Conservation (phyloP, 2,329 filamentous ascomycete genomes). For the Fusarium sp. region DNA sequence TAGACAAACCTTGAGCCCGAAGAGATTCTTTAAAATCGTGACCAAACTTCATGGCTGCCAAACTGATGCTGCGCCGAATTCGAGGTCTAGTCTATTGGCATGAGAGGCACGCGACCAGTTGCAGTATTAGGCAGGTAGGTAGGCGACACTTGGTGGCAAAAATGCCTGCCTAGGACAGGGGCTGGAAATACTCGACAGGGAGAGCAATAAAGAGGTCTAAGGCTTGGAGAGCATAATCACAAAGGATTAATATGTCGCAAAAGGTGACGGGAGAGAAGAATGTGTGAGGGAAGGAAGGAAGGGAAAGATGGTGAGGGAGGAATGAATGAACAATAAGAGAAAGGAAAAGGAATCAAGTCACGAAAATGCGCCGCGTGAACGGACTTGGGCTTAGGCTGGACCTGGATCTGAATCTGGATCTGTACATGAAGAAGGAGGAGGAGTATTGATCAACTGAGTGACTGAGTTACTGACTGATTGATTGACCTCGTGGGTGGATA, state of each 20-base stretch:
- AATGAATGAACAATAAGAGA: constrained; percentile 7
- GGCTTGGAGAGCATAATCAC: constrained; percentile 1
- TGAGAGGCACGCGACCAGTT: constrained; percentile 41
- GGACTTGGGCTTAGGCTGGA: not conserved
- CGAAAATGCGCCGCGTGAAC: constrained; percentile 32
- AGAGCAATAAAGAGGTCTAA: not conserved
- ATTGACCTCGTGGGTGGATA: constrained; percentile 33
- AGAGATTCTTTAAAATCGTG: constrained; percentile 80
- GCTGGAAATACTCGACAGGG: not conserved
- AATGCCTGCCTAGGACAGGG: not conserved
- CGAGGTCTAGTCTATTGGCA: constrained; percentile 22
- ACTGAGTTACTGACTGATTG: not conserved
- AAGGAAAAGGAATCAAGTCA: constrained; percentile 8
- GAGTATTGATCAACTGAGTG: not conserved
- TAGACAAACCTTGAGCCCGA: constrained; percentile 64
- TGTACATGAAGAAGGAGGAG: not conserved
- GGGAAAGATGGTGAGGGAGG: constrained; percentile 1
- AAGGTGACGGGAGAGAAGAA: not conserved
- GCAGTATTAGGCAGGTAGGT: constrained; percentile 19
- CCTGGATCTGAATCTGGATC: not conserved
- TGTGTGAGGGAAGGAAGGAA: not conserved
- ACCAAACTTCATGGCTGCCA: constrained; percentile 81
- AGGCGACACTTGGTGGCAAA: constrained; percentile 14
- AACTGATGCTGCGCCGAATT: constrained; percentile 16
- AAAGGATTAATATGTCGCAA: not conserved